Evolutionary conservation across 202 grass and related monocot species (phyloP).

Genomic region (Brachypodium distachyon): DNA sequence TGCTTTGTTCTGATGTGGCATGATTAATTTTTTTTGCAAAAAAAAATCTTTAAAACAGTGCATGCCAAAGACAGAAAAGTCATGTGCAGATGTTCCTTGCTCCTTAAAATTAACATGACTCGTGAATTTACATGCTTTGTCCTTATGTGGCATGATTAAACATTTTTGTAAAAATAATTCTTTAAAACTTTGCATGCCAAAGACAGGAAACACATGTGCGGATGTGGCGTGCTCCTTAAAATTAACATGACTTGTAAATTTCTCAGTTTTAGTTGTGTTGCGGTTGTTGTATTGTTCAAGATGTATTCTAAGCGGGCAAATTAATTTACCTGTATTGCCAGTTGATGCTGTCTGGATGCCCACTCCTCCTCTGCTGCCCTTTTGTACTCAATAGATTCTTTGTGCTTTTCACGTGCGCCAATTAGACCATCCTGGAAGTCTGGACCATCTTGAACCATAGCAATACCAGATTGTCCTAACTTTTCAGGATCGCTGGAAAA

Average conservation of each 20-base stretch:
- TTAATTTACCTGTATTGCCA: conserved; percentile 64
- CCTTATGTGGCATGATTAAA: too few species aligned
- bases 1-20: too few species aligned
- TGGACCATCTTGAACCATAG: background rate
- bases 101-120: too few species aligned
- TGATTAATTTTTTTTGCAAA: too few species aligned
- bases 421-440: conserved; percentile 29
- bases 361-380: conserved; percentile 71
- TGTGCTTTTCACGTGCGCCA: conserved; percentile 70
- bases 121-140: too few species aligned
- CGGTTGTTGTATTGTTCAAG: background rate
- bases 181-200: background rate
- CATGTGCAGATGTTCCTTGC: too few species aligned
- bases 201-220: background rate
- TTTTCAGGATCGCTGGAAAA: conserved; percentile 5
- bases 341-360: conserved; percentile 65
- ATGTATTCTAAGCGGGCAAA: background rate
- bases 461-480: background rate
- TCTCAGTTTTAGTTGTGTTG: background rate
- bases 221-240: background rate
- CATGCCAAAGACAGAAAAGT: too few species aligned
- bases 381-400: conserved; percentile 76
- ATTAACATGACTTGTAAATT: background rate
- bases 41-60: too few species aligned
- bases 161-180: background rate